Base-by-base conservation (phyloP, 202 grass and related monocot species). In the Schoenoplectus triqueter region DNA sequence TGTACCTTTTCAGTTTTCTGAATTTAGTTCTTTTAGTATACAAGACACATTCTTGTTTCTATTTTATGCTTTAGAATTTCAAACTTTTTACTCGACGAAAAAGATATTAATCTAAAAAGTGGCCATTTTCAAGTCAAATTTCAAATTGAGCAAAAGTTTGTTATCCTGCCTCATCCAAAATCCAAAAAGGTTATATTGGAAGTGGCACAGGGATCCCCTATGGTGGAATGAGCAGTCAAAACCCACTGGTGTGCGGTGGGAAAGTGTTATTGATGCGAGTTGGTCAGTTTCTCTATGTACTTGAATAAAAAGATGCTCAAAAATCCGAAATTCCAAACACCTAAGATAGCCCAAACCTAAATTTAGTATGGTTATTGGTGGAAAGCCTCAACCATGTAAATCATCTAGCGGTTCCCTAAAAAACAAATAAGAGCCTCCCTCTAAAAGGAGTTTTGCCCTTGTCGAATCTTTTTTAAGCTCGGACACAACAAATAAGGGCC, bases 21-120 rank as follows among this genome's bases (percentile, higher is more conserved):
- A 5, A 78, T 60, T 59, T 61, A 44, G 31, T 55, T 61, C 51
- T 54, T 54, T 7, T 57, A 57, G 54, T 15, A 78, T 7, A 41
- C 52, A 41, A 11, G 73, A 59, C 21, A 78, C 42, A 7, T 15
- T n/a, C 13, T 59, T 41, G 13, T 57, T 0, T 59, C 21, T 60
- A 61, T 78, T 78, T 78, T 78, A 78, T 59, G 54, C 13, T 54
- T 56, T 40, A 14, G 5, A 4, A 59, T 77, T 59, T 56, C 6
- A 6, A 78, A 21, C 1, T 31, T 14, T 55, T 75, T 51, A 55
- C 47, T 54, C 14, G 18, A 14, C 31, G 69, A 21, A 73, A 13
- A 52, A 22, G 0, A 15, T 52, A 1, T 13, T 20, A 61, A 60
- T 42, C 14, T 9, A 10, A 54, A n/a, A 59, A 3, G 1, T 15